phyloP scores from a whole-genome alignment of 2,329 filamentous ascomycete species.

The Sclerotinia sclerotiorum region DNA sequence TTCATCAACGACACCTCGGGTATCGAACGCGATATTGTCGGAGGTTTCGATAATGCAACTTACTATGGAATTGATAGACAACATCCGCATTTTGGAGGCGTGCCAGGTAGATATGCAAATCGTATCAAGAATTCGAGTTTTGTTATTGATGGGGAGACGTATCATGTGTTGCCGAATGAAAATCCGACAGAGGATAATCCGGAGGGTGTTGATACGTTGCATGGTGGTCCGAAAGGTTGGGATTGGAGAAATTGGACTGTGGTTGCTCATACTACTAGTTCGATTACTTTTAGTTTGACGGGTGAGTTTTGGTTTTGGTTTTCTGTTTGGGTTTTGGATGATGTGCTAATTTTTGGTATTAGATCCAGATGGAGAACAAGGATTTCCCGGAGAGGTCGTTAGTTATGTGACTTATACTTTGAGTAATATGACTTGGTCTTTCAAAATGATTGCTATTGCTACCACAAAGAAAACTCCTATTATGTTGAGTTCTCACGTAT shows the following conservation, averaged over 20 bases:
- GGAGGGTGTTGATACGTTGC: constrained; percentile 61
- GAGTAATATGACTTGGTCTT: constrained; percentile 64
- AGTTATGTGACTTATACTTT: constrained; percentile 74
- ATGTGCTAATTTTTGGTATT: neutral
- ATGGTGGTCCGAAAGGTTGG: constrained; percentile 71
- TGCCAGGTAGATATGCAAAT: constrained; percentile 78
- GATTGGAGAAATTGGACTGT: constrained; percentile 70
- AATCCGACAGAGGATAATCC: constrained; percentile 53
- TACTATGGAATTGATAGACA: constrained; percentile 64
- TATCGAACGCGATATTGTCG: constrained; percentile 67
- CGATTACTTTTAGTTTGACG: constrained; percentile 73
- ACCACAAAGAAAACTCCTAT: constrained; percentile 77
- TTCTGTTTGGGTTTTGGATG: neutral
- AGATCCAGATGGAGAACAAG: constrained; percentile 68
- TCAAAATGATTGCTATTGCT: constrained; percentile 69
- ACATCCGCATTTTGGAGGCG: constrained; percentile 70
- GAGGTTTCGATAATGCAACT: constrained; percentile 73
- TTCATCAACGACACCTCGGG: constrained; percentile 69
- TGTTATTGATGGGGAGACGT: constrained; percentile 61
- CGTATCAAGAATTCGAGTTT: constrained; percentile 77
- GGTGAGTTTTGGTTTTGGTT: constrained; percentile 39
- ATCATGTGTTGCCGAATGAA: constrained; percentile 63
- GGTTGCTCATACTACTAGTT: constrained; percentile 60
- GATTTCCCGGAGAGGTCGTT: constrained; percentile 76
- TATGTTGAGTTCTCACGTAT: constrained; percentile 67